Percentiles rank a stretch among this genome's conserved stretches.
phyloP scores from a whole-genome alignment of 352 stramenopile species.

The Thraustotheca clavata region DNA sequence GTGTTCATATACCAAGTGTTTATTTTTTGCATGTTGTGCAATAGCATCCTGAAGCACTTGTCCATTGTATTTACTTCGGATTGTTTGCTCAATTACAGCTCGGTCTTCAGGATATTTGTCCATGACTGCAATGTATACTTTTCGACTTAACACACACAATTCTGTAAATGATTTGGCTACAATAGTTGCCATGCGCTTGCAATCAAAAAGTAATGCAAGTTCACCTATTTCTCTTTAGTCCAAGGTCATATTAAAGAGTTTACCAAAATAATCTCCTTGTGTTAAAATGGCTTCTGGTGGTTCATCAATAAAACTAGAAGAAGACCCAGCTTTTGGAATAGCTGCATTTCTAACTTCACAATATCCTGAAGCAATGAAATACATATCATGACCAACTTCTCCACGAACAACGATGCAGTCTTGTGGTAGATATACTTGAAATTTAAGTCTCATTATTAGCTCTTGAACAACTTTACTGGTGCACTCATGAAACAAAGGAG shows the following conservation, averaged over 20 bases:
- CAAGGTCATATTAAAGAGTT: too few species aligned
- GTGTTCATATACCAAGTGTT: background rate
- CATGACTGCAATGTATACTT: conserved; percentile 69
- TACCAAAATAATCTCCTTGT: conserved; percentile 70
- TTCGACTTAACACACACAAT: conserved; percentile 59
- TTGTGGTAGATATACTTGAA: conserved; percentile 76
- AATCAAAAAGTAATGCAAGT: conserved; percentile 76
- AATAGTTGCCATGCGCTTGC: conserved; percentile 72
- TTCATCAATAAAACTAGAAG: too few species aligned
- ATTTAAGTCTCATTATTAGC: conserved; percentile 68
- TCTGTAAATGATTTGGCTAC: conserved; percentile 61
- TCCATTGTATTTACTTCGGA: conserved; percentile 79
- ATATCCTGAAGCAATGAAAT: conserved; percentile 72
- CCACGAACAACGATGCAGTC: conserved; percentile 78
- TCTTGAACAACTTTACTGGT: conserved; percentile 76
- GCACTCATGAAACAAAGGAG: conserved; percentile 74
- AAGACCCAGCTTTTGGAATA: background rate
- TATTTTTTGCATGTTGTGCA: background rate
- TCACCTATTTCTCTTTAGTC: conserved; percentile 30
- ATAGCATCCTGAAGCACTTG: conserved; percentile 42
- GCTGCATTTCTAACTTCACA: conserved; percentile 78
- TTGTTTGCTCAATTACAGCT: conserved; percentile 75
- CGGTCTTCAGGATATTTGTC: conserved; percentile 66
- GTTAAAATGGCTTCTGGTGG: conserved; percentile 24
- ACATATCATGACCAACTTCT: conserved; percentile 82